A percentile compares a stretch with the other conserved stretches of the same genome.
Conservation (phyloP, 345 rosid species). For the Gossypium rotundifolium region DNA sequence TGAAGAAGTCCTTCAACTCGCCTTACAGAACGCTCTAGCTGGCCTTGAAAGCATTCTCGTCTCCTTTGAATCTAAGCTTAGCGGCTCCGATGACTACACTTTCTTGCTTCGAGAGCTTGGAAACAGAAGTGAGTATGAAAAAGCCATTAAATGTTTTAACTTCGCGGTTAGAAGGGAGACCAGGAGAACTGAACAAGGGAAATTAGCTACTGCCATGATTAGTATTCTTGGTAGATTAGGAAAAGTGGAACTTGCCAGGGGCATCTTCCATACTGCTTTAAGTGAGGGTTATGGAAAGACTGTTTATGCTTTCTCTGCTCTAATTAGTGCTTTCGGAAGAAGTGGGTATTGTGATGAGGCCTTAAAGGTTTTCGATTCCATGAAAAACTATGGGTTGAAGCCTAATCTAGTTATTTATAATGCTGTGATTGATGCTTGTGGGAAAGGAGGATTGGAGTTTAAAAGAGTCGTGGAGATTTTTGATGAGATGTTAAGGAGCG, state of each 20-base stretch:
- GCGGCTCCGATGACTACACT: constrained; percentile 71
- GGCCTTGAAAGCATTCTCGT: constrained; percentile 46
- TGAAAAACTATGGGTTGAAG: constrained; percentile 60
- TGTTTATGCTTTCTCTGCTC: constrained; percentile 80
- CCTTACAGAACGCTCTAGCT: constrained; percentile 25
- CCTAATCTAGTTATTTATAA: constrained; percentile 90
- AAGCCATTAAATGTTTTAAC: constrained; percentile 59
- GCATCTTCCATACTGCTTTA: constrained; percentile 65
- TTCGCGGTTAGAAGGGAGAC: constrained; percentile 64
- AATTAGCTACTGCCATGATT: constrained; percentile 76
- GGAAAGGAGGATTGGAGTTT: constrained; percentile 81
- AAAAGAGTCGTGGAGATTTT: constrained; percentile 53
- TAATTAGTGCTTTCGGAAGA: constrained; percentile 81
- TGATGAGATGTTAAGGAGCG: constrained; percentile 63
- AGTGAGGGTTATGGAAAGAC: constrained; percentile 80
- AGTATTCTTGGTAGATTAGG: constrained; percentile 78
- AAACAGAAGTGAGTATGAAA: constrained; percentile 57
- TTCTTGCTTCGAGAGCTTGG: constrained; percentile 83
- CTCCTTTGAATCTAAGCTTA: constrained; percentile 53
- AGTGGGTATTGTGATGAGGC: constrained; percentile 70
- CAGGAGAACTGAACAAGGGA: constrained; percentile 78
- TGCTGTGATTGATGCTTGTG: constrained; percentile 90
- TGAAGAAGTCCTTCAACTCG: constrained; percentile 60
- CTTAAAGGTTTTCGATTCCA: constrained; percentile 55
- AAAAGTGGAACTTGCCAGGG: constrained; percentile 63